A percentile compares a stretch with the other conserved stretches of the same genome.
Conservation (phyloP, 768 basidiomycete species). For the Dioszegia crocea region DNA sequence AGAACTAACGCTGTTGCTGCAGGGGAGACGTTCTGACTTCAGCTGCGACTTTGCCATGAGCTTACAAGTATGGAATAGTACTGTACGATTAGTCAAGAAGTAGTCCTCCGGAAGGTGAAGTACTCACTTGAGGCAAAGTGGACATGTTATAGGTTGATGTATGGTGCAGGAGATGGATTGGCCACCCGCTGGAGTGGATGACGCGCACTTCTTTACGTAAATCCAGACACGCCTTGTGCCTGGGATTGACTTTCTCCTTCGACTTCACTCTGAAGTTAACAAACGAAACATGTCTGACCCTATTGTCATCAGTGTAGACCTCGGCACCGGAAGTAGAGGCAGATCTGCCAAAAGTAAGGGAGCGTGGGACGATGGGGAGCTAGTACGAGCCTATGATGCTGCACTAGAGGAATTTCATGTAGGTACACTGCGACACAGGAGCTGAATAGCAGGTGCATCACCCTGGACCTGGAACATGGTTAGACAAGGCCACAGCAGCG, state of each 20-base stretch:
- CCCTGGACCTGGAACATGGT: conserved; percentile 45
- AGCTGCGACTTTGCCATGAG: background rate
- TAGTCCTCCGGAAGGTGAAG: too few relatives aligned
- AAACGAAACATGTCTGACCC: too few relatives aligned
- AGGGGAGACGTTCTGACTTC: conserved; percentile 23
- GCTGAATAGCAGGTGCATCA: conserved; percentile 34
- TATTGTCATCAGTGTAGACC: background rate
- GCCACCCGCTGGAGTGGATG: background rate
- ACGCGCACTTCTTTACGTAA: background rate
- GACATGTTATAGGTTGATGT: conserved; percentile 19
- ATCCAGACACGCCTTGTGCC: too few relatives aligned
- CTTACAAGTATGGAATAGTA: conserved; percentile 41
- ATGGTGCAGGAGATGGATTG: background rate
- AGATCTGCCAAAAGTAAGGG: conserved; percentile 1
- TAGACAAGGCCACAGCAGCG: conserved; percentile 47
- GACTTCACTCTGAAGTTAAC: too few relatives aligned
- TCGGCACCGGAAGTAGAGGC: background rate
- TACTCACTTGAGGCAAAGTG: conserved; percentile 32
- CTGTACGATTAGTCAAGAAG: conserved; percentile 16
- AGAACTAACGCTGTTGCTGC: conserved; percentile 33
- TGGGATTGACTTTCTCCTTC: too few relatives aligned
- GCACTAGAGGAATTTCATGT: conserved; percentile 48
- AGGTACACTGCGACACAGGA: conserved; percentile 8
- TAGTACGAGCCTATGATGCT: conserved; percentile 41
- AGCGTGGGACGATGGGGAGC: conserved; percentile 49